Base-by-base conservation (phyloP, 1,139 yeast species). In the Geotrichum australiense region DNA sequence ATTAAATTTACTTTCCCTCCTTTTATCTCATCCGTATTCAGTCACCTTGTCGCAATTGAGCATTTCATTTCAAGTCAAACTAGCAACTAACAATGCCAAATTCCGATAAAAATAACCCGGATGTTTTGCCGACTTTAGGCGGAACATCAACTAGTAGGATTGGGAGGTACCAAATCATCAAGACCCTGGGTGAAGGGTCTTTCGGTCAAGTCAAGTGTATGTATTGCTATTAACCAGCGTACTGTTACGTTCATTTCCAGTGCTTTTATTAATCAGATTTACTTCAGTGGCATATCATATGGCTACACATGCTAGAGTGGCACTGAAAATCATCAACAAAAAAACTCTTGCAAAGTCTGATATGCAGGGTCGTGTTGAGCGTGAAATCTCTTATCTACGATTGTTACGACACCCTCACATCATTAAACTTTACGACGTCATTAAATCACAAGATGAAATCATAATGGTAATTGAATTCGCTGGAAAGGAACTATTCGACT, bases 401-500 rank as follows among this genome's bases (percentile, higher is more conserved):
- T 69, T 91, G 47, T 71, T 91, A 50, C 77, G 97, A 64, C 98
- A 91, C 62, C 98, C 97, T 4, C 98, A 91, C 62, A 91, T 91
- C 61, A 91, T 91, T 67, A 91, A 91, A 64, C 71, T 91, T 47
- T 91, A 89, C 65, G 98, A 91, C 63, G 98, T 91, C 41, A 91
- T 91, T 61, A 91, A 91, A 63, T 82, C 94, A 29, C 86, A 86
- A 56, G 96, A 91, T 55, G 98, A 91, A 56, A 91, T 91, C 54
- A 85, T 91, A 56, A 91, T 91, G 97, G 97, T 93, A 26, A 89
- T 91, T 57, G 98, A 91, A 63, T 91, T 75, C 61, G 98, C 98
- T 1, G 96, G 96, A 6, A 86, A 87, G 55, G 98, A 91, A 64
- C 73, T 91, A 54, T 91, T 91, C 58, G 98, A 91, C 59, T 91